phyloP scores from a whole-genome alignment of 192 early-diverging fungal species.

The Coemansia sp. region DNA sequence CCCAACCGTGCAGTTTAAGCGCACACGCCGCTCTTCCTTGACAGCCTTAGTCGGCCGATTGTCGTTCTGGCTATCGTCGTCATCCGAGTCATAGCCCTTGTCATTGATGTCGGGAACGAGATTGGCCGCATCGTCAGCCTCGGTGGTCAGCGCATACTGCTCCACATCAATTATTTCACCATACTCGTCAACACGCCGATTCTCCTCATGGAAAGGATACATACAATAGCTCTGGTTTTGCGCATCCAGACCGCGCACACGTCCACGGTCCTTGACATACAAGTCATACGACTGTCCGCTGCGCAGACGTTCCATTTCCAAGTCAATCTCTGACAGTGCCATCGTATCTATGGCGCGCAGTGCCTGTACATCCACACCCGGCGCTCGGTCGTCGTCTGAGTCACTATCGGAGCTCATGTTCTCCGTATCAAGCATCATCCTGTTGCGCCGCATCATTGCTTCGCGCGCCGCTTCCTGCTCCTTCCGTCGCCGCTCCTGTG shows the following conservation, averaged over 20 bases:
- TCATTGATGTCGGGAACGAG: slow-evolving; percentile 27
- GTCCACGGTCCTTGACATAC: slow-evolving; percentile 74
- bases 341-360: slow-evolving; percentile 54
- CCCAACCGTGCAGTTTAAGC: slow-evolving; percentile 68
- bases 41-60: slow-evolving; percentile 77
- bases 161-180: slow-evolving; percentile 75
- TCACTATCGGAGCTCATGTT: slow-evolving; percentile 53
- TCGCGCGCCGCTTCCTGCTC: slow-evolving; percentile 77
- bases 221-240: slow-evolving; percentile 76
- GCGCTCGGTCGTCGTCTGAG: slow-evolving; percentile 26
- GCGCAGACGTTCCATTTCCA: slow-evolving; percentile 52
- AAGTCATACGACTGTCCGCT: slow-evolving; percentile 70
- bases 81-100: slow-evolving; percentile 26
- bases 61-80: slow-evolving; percentile 30
- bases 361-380: slow-evolving; percentile 33
- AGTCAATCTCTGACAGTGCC: slow-evolving; percentile 45
- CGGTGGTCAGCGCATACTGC: slow-evolving; percentile 49
- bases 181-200: slow-evolving; percentile 90
- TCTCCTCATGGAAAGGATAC: slow-evolving; percentile 85
- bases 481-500: slow-evolving; percentile 57
- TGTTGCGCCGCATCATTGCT: slow-evolving; percentile 59
- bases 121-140: slow-evolving; percentile 33
- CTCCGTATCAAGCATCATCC: slow-evolving; percentile 77
- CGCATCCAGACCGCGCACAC: slow-evolving; percentile 71
- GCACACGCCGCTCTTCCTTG: slow-evolving; percentile 54